These are phyloP conservation scores for Agastache rugosa DNA, from an alignment of 257 asterid species.

Conservation along the genomic window DNA sequence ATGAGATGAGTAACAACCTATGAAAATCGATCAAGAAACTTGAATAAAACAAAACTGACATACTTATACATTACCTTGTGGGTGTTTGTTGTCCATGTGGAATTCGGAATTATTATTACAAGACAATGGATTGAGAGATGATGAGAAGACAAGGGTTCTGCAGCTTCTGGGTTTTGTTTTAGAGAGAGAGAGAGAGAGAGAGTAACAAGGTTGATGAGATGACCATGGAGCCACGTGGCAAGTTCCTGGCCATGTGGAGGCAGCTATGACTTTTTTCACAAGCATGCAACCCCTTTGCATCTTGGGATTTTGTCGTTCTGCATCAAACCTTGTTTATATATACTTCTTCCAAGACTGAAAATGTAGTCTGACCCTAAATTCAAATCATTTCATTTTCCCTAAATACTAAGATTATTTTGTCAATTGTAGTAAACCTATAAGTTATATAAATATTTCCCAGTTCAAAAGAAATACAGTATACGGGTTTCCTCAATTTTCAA, in stretches of 20 bases:
- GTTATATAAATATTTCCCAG: too few species aligned
- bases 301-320: not conserved
- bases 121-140: not conserved
- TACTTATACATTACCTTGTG: not conserved
- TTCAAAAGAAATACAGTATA: too few species aligned
- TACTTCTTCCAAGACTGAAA: too few species aligned
- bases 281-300: slow-evolving; percentile 4
- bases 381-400: not conserved
- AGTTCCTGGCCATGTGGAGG: slow-evolving; percentile 46
- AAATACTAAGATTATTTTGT: not conserved
- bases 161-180: not conserved
- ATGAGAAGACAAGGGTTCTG: not conserved
- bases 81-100: not conserved
- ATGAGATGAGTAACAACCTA: not conserved
- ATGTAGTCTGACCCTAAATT: too few species aligned
- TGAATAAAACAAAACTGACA: not conserved
- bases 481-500: not conserved
- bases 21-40: not conserved
- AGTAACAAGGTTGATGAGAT: slow-evolving; percentile 4
- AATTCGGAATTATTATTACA: not conserved
- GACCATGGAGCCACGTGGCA: slow-evolving; percentile 52
- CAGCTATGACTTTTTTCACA: not conserved
- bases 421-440: too few species aligned
- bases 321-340: not conserved
- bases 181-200: not conserved